Percentiles rank a stretch among this genome's conserved stretches.
These are phyloP conservation scores for Puccinia hordei DNA, from an alignment of 1,284 basidiomycete genomes.

Conservation along the genomic window DNA sequence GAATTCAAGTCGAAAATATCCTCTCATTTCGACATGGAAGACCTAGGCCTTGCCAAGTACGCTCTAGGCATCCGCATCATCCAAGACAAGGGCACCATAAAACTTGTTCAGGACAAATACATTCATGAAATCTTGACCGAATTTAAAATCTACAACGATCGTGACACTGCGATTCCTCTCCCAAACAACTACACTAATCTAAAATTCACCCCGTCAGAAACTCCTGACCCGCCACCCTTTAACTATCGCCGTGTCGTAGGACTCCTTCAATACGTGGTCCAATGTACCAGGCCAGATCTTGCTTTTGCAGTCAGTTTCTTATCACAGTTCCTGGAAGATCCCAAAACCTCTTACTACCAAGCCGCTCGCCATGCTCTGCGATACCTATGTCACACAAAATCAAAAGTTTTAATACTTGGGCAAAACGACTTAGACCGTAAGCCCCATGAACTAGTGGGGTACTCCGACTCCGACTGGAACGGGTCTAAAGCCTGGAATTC, in stretches of 20 bases:
- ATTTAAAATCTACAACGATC: background rate
- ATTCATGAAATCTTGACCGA: background rate
- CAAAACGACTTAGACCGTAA: background rate
- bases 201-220: background rate
- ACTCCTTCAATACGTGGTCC: constrained; percentile 25
- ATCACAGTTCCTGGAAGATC: constrained; percentile 7
- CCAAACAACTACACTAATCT: background rate
- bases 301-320: constrained; percentile 11
- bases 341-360: background rate
- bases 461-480: constrained; percentile 11
- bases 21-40: too few species aligned
- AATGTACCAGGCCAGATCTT: constrained; percentile 31
- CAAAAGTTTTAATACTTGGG: background rate
- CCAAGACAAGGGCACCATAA: too few species aligned
- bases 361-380: background rate
- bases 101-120: too few species aligned
- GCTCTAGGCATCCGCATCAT: too few species aligned
- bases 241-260: constrained; percentile 16
- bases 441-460: background rate
- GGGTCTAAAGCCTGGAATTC: constrained; percentile 5
- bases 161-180: constrained; percentile 5
- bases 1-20: too few species aligned
- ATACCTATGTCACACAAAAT: constrained; percentile 3
- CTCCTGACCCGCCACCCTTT: background rate
- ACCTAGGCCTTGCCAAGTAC: too few species aligned